Percentiles rank a stretch among this genome's conserved stretches.
These are phyloP conservation scores for Trypethelium eluteriae DNA, from an alignment of 495 filamentous ascomycete genomes.

Conservation along the genomic window DNA sequence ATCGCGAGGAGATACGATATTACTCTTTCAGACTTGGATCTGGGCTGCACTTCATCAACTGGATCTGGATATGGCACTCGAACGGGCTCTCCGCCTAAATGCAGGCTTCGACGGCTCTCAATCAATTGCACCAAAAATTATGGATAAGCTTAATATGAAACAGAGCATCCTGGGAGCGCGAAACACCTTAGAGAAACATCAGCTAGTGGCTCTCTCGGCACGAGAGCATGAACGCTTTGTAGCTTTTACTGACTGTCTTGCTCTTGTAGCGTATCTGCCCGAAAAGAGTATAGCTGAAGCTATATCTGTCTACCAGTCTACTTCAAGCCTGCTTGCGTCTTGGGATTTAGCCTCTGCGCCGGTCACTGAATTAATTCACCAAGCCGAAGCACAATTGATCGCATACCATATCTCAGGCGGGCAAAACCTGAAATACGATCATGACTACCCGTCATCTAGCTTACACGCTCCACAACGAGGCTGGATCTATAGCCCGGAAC, in stretches of 20 bases:
- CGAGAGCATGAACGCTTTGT: slow-evolving; percentile 12
- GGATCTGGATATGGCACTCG: slow-evolving; percentile 42
- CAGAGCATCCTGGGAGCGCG: slow-evolving; percentile 21
- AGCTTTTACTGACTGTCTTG: slow-evolving; percentile 20
- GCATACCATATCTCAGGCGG: slow-evolving; percentile 53
- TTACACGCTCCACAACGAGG: neutral
- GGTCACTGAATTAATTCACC: slow-evolving; percentile 32
- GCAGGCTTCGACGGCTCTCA: slow-evolving; percentile 24
- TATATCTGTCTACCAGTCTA: slow-evolving; percentile 3
- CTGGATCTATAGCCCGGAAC: slow-evolving; percentile 52
- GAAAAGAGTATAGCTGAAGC: neutral
- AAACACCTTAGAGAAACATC: slow-evolving; percentile 29
- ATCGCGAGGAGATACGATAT: slow-evolving; percentile 39
- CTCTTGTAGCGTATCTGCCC: slow-evolving; percentile 20
- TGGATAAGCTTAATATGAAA: neutral
- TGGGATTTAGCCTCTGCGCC: slow-evolving; percentile 10
- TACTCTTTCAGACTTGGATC: slow-evolving; percentile 64
- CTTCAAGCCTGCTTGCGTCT: slow-evolving; percentile 21
- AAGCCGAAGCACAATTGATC: slow-evolving; percentile 49
- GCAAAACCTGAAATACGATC: slow-evolving; percentile 11
- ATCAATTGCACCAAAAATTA: neutral
- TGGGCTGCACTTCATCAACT: slow-evolving; percentile 56
- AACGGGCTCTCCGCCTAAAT: slow-evolving; percentile 42
- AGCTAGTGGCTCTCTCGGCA: slow-evolving; percentile 12
- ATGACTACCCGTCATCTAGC: neutral